Conservation (phyloP, 768 basidiomycete species). For the Gymnopilus dilepis region DNA sequence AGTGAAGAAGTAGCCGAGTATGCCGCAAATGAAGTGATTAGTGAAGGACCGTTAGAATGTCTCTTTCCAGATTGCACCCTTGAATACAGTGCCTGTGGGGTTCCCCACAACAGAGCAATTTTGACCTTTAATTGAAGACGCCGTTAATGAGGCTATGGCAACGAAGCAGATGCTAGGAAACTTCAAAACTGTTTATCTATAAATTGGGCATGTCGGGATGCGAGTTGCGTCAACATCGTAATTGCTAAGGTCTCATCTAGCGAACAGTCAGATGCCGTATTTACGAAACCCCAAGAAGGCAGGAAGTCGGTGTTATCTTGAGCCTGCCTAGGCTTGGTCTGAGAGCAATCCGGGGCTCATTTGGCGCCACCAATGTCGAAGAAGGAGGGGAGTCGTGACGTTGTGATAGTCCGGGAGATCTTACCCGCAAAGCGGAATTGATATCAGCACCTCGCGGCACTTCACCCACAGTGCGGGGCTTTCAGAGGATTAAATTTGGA, state of each 20-base stretch:
- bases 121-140: background rate
- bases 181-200: too few species aligned
- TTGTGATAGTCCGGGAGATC: background rate
- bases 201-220: background rate
- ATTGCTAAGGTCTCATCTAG: background rate
- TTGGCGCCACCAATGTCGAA: conserved; percentile 2
- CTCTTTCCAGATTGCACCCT: background rate
- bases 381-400: background rate
- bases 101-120: conserved; percentile 5
- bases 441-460: conserved; percentile 1
- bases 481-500: background rate
- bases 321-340: background rate
- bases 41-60: background rate
- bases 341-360: conserved; percentile 1
- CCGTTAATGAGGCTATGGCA: background rate
- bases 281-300: background rate
- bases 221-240: conserved; percentile 1
- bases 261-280: background rate
- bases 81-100: background rate
- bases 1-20: background rate
- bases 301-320: background rate
- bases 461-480: background rate
- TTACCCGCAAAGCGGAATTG: background rate
- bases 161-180: background rate
- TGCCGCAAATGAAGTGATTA: background rate